These are phyloP conservation scores for Hypoxylon trugodes DNA, from an alignment of 495 filamentous ascomycete genomes.

Conservation along the genomic window DNA sequence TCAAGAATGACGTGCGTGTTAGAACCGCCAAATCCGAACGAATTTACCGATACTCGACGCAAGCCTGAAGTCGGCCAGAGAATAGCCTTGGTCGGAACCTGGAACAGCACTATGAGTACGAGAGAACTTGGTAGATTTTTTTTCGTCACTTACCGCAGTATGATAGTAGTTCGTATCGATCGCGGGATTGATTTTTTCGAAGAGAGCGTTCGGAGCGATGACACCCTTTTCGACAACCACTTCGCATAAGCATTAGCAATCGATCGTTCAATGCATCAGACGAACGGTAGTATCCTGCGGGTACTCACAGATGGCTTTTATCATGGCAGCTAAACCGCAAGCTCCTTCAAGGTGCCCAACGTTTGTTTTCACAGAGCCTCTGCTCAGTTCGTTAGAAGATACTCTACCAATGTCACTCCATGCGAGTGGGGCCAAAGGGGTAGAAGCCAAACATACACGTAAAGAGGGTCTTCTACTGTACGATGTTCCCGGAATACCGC, in stretches of 20 bases:
- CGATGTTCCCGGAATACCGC: constrained; percentile 41
- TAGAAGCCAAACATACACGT: constrained; percentile 44
- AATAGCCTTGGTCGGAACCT: constrained; percentile 39
- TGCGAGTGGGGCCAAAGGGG: no score
- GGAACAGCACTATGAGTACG: not conserved
- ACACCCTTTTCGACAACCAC: constrained; percentile 61
- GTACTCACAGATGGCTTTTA: constrained; percentile 61
- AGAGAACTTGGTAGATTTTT: no score
- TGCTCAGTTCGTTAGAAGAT: no score
- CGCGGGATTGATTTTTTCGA: constrained; percentile 58
- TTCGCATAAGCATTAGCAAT: no score
- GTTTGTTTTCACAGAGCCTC: constrained; percentile 63
- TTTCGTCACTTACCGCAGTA: constrained; percentile 18
- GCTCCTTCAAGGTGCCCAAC: constrained; percentile 64
- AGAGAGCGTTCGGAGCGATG: constrained; percentile 52
- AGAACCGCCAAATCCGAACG: constrained; percentile 66
- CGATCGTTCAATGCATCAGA: constrained; percentile 4
- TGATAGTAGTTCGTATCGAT: constrained; percentile 44
- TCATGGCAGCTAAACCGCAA: constrained; percentile 59
- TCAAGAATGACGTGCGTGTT: constrained; percentile 68
- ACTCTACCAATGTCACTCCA: no score
- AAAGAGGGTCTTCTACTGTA: constrained; percentile 46
- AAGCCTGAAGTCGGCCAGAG: constrained; percentile 44
- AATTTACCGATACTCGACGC: constrained; percentile 61
- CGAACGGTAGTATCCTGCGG: no score